Evolutionary conservation across 2,329 filamentous ascomycete genomes (phyloP).

Genomic region (Triangularia setosa): DNA sequence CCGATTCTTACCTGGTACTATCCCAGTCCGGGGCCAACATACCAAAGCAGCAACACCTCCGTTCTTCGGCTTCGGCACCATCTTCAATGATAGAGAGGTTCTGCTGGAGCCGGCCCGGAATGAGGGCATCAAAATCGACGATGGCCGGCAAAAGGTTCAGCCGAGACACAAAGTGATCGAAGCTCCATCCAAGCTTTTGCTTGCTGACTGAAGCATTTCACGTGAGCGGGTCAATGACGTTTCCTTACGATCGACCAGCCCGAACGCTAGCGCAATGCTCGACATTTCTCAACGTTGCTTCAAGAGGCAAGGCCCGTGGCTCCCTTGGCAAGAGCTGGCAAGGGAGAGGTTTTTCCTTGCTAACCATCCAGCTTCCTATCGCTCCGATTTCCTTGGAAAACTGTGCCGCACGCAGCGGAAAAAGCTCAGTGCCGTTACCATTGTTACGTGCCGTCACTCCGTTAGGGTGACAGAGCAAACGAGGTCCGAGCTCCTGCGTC

Average conservation of each 20-base stretch:
- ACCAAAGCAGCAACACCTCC: not conserved
- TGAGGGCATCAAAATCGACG: not conserved
- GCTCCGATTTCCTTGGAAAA: not conserved
- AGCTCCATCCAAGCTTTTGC: not conserved
- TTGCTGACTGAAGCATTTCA: not conserved
- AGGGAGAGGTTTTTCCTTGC: too few relatives aligned
- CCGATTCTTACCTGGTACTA: not conserved
- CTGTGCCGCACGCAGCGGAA: constrained; percentile 3
- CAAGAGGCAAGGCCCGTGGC: not conserved
- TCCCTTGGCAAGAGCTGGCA: not conserved
- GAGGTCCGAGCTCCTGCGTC: constrained; percentile 20
- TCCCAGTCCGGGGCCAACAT: not conserved
- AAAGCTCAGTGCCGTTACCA: not conserved
- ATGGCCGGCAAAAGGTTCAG: constrained; percentile 1
- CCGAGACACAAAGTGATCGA: not conserved
- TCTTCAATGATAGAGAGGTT: not conserved
- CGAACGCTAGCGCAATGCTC: constrained; percentile 9
- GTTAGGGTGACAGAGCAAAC: not conserved
- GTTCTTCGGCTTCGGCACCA: not conserved
- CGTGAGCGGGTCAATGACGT: constrained; percentile 12
- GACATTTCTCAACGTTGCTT: constrained; percentile 1
- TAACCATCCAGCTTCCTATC: not conserved
- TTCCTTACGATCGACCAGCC: not conserved
- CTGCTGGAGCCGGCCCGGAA: not conserved
- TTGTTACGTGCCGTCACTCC: not conserved